Base-by-base conservation (phyloP, 2,329 filamentous ascomycete genomes). In the Harringtonia lauricola region DNA sequence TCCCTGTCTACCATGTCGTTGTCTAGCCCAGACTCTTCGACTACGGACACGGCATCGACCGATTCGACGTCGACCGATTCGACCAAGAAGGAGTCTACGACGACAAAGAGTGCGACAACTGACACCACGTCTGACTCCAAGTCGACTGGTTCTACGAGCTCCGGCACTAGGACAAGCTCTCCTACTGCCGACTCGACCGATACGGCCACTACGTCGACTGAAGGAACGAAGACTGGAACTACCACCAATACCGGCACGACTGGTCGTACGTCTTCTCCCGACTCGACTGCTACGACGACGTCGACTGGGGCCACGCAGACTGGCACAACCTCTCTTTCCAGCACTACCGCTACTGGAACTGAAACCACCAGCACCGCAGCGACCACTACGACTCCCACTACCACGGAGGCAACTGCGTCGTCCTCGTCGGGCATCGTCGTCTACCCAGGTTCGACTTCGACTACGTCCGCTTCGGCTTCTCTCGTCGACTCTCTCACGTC, bases 371-470 rank as follows among this genome's bases (percentile, higher is more conserved):
- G 24, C 4, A 14, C 21, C 13, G 3, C 35, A 9, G 14, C 35
- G 35, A 4, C 17, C 3, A 35, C 36, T 8, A 38, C 22, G 15
- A 14, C 28, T 4, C 14, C 14, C 10, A 10, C 22, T 4, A 10
- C 34, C 7, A 17, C 33, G 15, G 33, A 17, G 15, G 33, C 33
- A 18, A 10, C 33, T 14, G 6, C 30, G 30, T 8, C 30, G 30
- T 45, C 44, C 33, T 46, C 48, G 8, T 46, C 49, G 8, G 47
- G 45, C 17, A 50, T 46, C 8, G 35, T 44, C 9, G 38, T 48
- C 4, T 48, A 18, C 22, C 40, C 31, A 6, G 40, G 39, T 4
- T 18, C 26, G 3, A 26, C 29, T 28, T 15, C n/a, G 30, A 14
- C 21, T 15, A 13, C 31, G 10, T 35, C 39, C 10, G 14, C 39